phyloP scores from a whole-genome alignment of 371 early-diverging fungal genomes.

The Mucor irregularis region DNA sequence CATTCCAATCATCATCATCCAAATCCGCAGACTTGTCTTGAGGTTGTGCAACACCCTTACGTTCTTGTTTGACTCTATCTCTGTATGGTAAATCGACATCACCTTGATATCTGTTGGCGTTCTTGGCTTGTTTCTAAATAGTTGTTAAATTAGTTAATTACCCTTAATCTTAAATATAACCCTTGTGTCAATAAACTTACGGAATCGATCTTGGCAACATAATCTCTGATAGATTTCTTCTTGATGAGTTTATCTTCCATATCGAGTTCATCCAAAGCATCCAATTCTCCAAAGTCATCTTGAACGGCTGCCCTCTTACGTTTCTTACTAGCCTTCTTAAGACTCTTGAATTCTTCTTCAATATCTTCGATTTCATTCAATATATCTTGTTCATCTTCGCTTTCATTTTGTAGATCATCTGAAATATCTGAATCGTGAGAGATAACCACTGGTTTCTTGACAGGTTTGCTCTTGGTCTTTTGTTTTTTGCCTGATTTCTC shows the following conservation, averaged over 20 bases:
- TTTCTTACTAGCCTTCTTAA: slow-evolving; percentile 41
- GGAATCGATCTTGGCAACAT: slow-evolving; percentile 73
- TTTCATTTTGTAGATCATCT: slow-evolving; percentile 27
- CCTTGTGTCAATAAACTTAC: too few relatives aligned
- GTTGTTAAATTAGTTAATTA: too few relatives aligned
- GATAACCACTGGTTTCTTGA: background rate
- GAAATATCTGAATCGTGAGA: slow-evolving; percentile 12
- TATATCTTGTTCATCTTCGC: slow-evolving; percentile 37
- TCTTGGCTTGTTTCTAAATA: slow-evolving; percentile 41
- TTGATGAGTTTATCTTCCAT: slow-evolving; percentile 76
- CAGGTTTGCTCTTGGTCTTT: background rate
- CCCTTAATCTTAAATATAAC: background rate
- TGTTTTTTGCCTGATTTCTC: background rate
- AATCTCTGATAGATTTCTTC: slow-evolving; percentile 71
- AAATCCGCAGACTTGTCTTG: slow-evolving; percentile 61
- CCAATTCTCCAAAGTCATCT: slow-evolving; percentile 81
- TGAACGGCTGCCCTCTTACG: slow-evolving; percentile 49
- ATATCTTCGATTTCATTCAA: slow-evolving; percentile 42
- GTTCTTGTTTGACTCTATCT: slow-evolving; percentile 51
- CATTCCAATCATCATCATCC: slow-evolving; percentile 64
- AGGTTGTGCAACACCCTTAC: slow-evolving; percentile 62
- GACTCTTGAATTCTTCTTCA: slow-evolving; percentile 53
- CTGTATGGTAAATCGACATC: slow-evolving; percentile 81
- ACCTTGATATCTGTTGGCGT: slow-evolving; percentile 58
- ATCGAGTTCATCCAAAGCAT: slow-evolving; percentile 74